These are phyloP conservation scores for Meira nashicola DNA, from an alignment of 1,284 basidiomycete species.

Conservation along the genomic window DNA sequence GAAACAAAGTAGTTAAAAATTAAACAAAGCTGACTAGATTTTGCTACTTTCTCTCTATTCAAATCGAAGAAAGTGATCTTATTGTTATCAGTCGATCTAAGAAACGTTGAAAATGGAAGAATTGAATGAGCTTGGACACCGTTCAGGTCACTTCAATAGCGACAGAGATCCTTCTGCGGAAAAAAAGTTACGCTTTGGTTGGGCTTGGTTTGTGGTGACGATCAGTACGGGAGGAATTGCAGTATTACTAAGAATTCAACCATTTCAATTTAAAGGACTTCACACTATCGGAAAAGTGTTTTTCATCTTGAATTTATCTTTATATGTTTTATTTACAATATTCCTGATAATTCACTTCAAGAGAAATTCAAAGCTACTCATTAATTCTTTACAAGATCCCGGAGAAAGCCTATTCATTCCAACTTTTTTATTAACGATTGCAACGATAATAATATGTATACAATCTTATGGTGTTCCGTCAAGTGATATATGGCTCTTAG, in stretches of 20 bases:
- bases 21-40: too few species aligned
- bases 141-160: too few species aligned
- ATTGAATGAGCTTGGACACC: too few species aligned
- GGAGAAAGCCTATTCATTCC: slow-evolving; percentile 27
- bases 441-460: slow-evolving; percentile 19
- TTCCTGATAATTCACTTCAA: slow-evolving; percentile 16
- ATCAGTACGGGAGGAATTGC: slow-evolving; percentile 4
- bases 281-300: slow-evolving; percentile 1
- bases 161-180: too few species aligned
- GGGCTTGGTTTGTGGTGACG: too few species aligned
- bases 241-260: neutral
- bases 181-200: too few species aligned
- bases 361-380: slow-evolving; percentile 1
- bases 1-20: too few species aligned
- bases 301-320: neutral
- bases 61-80: too few species aligned
- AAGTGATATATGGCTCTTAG: neutral
- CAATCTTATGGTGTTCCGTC: neutral
- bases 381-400: slow-evolving; percentile 18
- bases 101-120: too few species aligned
- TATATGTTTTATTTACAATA: slow-evolving; percentile 14
- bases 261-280: slow-evolving; percentile 2
- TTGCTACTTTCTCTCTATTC: too few species aligned
- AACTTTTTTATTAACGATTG: slow-evolving; percentile 16
- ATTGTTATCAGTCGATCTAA: too few species aligned